Conservation (phyloP, 2,329 filamentous ascomycete species). For the Colletotrichum sp. region DNA sequence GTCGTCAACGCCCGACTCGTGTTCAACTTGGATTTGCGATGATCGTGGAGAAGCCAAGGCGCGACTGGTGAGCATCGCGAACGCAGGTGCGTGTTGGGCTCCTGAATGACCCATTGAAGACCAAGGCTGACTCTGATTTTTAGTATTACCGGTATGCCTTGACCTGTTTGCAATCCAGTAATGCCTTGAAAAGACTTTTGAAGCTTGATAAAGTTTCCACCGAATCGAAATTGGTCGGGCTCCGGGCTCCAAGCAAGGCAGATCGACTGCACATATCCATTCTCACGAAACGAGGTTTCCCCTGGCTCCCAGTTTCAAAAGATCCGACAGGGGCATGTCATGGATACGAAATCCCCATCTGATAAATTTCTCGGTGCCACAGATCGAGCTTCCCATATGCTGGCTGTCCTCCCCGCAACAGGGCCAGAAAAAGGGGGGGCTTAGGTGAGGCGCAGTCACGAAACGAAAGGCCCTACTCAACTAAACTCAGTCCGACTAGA, state of each 20-base stretch:
- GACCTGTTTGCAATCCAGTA: fast-evolving
- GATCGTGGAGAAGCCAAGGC: background rate
- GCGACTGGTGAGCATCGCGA: fast-evolving
- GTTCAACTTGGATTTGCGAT: background rate
- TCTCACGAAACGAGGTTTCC: background rate
- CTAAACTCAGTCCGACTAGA: background rate
- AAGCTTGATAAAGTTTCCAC: fast-evolving
- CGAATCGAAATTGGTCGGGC: background rate
- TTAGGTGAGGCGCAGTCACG: background rate
- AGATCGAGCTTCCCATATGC: background rate
- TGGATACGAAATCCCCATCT: background rate
- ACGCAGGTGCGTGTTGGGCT: background rate
- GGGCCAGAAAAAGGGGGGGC: background rate
- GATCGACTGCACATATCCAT: background rate
- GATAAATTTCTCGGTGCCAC: no score
- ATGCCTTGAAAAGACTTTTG: background rate
- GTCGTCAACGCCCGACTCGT: background rate
- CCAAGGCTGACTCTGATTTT: background rate
- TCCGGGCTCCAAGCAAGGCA: background rate
- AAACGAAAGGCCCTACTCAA: background rate
- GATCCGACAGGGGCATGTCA: background rate
- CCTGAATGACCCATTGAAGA: background rate
- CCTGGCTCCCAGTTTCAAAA: background rate
- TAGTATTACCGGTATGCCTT: background rate
- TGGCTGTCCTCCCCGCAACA: background rate